Conservation (phyloP, 257 asterid genomes). For the Scutellaria barbata region DNA sequence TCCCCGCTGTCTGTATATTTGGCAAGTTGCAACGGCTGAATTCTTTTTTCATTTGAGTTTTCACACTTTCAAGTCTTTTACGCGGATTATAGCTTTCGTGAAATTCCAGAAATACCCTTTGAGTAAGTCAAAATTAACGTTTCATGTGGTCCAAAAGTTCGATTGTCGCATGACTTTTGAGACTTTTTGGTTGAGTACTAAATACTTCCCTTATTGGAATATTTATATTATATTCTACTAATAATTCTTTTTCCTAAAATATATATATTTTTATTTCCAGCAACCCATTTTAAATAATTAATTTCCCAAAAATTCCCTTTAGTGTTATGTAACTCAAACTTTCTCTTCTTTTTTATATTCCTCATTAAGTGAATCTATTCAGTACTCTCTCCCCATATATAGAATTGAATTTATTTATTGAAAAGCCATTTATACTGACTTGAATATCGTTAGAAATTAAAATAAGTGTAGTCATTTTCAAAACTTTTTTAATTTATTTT, state of each 20-base stretch:
- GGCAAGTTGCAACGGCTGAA: constrained; percentile 73
- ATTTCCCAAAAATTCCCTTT: too few relatives aligned
- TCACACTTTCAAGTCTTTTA: constrained; percentile 41
- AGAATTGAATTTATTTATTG: too few relatives aligned
- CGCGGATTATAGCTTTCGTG: constrained; percentile 37
- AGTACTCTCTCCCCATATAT: too few relatives aligned
- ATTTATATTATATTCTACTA: background rate
- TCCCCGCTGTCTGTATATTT: constrained; percentile 25
- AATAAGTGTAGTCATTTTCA: too few relatives aligned
- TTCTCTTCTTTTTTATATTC: too few relatives aligned
- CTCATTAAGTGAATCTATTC: too few relatives aligned
- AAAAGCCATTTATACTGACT: too few relatives aligned
- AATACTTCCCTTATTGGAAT: constrained; percentile 10
- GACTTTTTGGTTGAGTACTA: constrained; percentile 12
- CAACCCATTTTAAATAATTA: too few relatives aligned
- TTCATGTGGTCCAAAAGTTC: constrained; percentile 34
- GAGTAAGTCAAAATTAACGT: constrained; percentile 36
- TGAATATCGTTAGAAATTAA: too few relatives aligned
- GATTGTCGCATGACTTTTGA: constrained; percentile 30
- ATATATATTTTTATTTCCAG: too few relatives aligned
- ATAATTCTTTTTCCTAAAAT: background rate
- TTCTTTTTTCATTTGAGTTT: constrained; percentile 35
- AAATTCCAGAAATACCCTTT: constrained; percentile 35
- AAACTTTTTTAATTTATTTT: too few relatives aligned
- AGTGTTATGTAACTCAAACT: too few relatives aligned